Evolutionary conservation across 345 rosid species (phyloP), one percentile per base, ranked within the genome.

Genomic region (Arabis alpina): DNA sequence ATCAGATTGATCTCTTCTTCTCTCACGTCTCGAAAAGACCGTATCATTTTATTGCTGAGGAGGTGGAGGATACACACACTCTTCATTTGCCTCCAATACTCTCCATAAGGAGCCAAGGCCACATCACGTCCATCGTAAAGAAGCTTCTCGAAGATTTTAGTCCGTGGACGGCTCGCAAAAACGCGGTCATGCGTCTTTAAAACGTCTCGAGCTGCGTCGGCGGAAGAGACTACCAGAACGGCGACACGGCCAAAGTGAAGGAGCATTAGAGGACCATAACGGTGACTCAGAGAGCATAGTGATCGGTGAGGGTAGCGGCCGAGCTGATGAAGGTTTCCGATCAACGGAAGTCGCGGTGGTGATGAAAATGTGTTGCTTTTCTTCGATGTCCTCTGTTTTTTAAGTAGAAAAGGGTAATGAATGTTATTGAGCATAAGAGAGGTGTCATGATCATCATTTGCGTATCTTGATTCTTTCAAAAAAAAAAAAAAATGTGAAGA

Each of bases 11-110:
- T 70, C 73, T 89, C 96, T 62, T 84, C 80, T 73, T 73, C 76
- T 47, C 84, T 77, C 8, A 87, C 74, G 0, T 12, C 23, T 1
- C 61, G 70, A 55, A 83, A 84, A 0, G 85, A 80, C 3, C 69
- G 75, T 11, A 84, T 86, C 64, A 76, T 84, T 48, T 54, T 83
- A 57, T 40, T 76, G 67, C 81, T 87, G 0, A 87, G 64, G 34
- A 89, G 77, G 24, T 81, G 79, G 1, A 79, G 56, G 10, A 85
- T 79, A 28, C 81, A 77, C 3, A 79, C 47, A 62, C 85, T 83
- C 58, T 77, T 87, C 65, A 84, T 72, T 48, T 85, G 83, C 48
- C 90, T 79, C 96, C 96, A 87, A 49, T 87, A 85, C 62, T 89
- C 89, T 16, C 89, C 88, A 32, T 87, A 84, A 0, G 89, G 84